Evolutionary conservation across 2,329 filamentous ascomycete species (phyloP).

Genomic region (Aciculosporium take): DNA sequence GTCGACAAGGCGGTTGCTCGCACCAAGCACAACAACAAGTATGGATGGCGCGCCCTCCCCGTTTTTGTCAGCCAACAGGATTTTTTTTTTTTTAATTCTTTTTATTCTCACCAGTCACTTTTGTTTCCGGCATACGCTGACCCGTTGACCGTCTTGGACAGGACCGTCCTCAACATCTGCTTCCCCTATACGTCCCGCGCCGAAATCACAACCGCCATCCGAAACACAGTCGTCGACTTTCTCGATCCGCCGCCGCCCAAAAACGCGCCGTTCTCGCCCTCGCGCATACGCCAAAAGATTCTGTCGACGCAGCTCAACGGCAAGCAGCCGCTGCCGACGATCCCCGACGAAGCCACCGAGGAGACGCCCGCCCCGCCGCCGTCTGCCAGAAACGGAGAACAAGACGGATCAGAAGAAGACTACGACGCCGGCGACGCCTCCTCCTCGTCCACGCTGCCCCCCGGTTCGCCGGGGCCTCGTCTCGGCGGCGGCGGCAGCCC

Average conservation of each 20-base stretch:
- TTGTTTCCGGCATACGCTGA: neutral
- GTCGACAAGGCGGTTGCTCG: conserved; percentile 75
- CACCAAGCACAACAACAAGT: conserved; percentile 78
- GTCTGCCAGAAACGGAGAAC: conserved; percentile 14
- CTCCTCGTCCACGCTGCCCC: conserved; percentile 45
- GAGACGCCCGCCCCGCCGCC: conserved; percentile 12
- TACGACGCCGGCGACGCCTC: conserved; percentile 32
- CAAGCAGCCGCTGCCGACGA: conserved; percentile 32
- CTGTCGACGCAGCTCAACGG: conserved; percentile 48
- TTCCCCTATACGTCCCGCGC: conserved; percentile 95
- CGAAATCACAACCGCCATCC: conserved; percentile 84
- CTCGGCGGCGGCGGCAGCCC: conserved; percentile 19
- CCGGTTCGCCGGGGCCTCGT: conserved; percentile 34
- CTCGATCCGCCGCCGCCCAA: conserved; percentile 53
- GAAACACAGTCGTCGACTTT: conserved; percentile 76
- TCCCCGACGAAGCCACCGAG: conserved; percentile 23
- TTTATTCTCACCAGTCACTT: no score
- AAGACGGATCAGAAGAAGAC: conserved; percentile 16
- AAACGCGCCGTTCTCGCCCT: conserved; percentile 69
- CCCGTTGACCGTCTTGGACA: conserved; percentile 14
- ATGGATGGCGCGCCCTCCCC: neutral
- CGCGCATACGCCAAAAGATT: conserved; percentile 75
- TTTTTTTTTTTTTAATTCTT: neutral
- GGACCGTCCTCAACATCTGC: conserved; percentile 70
- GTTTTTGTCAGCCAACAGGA: neutral